Evolutionary conservation across 1,284 basidiomycete genomes (phyloP), one percentile per base, ranked within the genome.

Genomic region (Cryptococcus floricola): DNA sequence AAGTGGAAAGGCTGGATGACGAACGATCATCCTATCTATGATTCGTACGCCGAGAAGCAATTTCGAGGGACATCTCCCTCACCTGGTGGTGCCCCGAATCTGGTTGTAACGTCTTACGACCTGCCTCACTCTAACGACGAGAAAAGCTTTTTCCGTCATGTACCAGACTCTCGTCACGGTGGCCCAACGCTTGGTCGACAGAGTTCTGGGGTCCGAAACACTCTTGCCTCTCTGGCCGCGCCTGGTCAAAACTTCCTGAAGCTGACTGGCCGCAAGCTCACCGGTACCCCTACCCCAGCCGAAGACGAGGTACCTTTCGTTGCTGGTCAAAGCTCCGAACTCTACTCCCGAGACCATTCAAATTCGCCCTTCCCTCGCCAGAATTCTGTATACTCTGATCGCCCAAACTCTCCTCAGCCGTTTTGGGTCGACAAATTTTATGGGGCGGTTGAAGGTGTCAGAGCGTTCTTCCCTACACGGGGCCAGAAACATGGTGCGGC

Each of bases 381-480:
- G 18, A 13, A 25, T n/a, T 18, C 39, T 19, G 12, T 37, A 16
- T 23, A 41, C 5, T 42, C 27, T 12, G 16, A 9, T 18, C 38
- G 39, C 18, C 23, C 14, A 4, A 57, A 54, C 41, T 52, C 64
- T 16, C 61, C 64, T 12, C 58, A 59, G 2, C 64, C 59, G 12
- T 64, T 70, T 47, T 72, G 70, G 70, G 66, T 70, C 1, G 62
- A 67, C 53, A 60, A 54, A 25, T 69, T 67, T 34, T 66, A 64
- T 28, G 56, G 65, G 3, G 63, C 58, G 7, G 50, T 63, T 2
- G 62, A 59, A 27, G 53, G 51, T 23, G 55, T 65, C 16, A 63
- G 53, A 41, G 54, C 59, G 3, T 34, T 66, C 37, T 64, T 70
- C 19, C 68, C 70, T 1, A 66, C 58, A 23, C 25, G 64, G n/a